phyloP scores from a whole-genome alignment of 2,329 filamentous ascomycete species.

The Bipolaris cookei region DNA sequence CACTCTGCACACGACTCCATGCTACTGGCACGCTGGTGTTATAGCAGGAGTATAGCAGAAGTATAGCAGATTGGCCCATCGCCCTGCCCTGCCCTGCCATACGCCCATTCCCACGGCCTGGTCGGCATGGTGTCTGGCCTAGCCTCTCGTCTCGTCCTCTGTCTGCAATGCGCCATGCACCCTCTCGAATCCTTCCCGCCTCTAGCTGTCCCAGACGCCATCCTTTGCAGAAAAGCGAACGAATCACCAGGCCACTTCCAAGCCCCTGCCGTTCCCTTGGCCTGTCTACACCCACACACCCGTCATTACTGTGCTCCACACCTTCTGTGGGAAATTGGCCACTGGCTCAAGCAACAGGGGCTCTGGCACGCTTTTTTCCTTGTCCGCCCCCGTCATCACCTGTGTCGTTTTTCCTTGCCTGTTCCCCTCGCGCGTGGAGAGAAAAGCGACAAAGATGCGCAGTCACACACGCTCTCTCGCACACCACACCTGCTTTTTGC shows the following conservation, averaged over 20 bases:
- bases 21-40: too few species aligned
- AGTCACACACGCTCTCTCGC: neutral
- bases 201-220: slow-evolving; percentile 6
- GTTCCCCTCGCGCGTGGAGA: neutral
- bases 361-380: neutral
- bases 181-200: slow-evolving; percentile 7
- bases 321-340: slow-evolving; percentile 7
- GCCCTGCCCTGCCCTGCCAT: too few species aligned
- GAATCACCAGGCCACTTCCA: neutral
- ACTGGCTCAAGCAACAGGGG: neutral
- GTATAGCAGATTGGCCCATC: too few species aligned
- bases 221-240: slow-evolving; percentile 7
- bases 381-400: neutral
- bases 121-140: neutral
- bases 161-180: slow-evolving; percentile 12
- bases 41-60: too few species aligned
- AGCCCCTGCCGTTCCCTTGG: slow-evolving; percentile 14
- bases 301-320: slow-evolving; percentile 7
- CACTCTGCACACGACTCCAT: too few species aligned
- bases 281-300: neutral
- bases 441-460: neutral
- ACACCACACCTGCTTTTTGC: neutral
- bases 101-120: too few species aligned
- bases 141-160: neutral
- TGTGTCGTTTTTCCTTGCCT: neutral